Evolutionary conservation across 1,139 yeast genomes (phyloP).

Genomic region (Pichia cactophila): DNA sequence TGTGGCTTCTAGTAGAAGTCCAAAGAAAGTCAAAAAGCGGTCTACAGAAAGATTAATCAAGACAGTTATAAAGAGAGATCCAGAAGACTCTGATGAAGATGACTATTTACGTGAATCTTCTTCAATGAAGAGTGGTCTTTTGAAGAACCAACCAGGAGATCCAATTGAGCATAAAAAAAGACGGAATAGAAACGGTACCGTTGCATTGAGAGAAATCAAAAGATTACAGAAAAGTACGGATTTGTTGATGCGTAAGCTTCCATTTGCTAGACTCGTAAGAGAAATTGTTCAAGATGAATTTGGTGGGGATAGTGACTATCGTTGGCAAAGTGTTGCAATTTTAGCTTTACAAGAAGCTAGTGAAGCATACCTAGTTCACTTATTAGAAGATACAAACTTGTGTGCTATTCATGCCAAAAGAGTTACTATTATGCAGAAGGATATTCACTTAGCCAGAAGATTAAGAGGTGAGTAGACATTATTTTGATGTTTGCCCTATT

Average conservation of each 20-base stretch:
- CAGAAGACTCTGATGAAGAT: slow-evolving; percentile 10
- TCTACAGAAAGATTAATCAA: background rate
- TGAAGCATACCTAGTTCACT: slow-evolving; percentile 79
- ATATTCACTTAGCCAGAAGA: slow-evolving; percentile 84
- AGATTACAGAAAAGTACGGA: slow-evolving; percentile 74
- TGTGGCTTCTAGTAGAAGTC: background rate
- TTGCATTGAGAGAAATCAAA: slow-evolving; percentile 71
- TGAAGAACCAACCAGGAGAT: slow-evolving; percentile 47
- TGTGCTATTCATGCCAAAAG: slow-evolving; percentile 91
- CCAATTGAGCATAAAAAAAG: slow-evolving; percentile 36
- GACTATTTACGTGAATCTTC: slow-evolving; percentile 2
- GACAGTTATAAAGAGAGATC: slow-evolving; percentile 4
- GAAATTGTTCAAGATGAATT: slow-evolving; percentile 68
- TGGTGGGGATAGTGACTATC: slow-evolving; percentile 50
- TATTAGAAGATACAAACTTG: slow-evolving; percentile 83
- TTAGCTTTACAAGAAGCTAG: slow-evolving; percentile 89
- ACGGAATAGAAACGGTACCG: slow-evolving; percentile 65
- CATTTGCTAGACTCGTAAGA: slow-evolving; percentile 81
- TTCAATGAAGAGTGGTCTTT: slow-evolving; percentile 28
- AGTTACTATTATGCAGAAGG: slow-evolving; percentile 91
- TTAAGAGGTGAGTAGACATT: slow-evolving; percentile 50
- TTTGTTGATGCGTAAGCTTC: slow-evolving; percentile 69
- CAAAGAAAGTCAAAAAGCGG: background rate
- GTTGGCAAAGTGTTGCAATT: slow-evolving; percentile 89
- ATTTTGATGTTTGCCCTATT: background rate